These are phyloP conservation scores for Tilletia walkeri DNA, from an alignment of 1,284 basidiomycete genomes.

Conservation along the genomic window DNA sequence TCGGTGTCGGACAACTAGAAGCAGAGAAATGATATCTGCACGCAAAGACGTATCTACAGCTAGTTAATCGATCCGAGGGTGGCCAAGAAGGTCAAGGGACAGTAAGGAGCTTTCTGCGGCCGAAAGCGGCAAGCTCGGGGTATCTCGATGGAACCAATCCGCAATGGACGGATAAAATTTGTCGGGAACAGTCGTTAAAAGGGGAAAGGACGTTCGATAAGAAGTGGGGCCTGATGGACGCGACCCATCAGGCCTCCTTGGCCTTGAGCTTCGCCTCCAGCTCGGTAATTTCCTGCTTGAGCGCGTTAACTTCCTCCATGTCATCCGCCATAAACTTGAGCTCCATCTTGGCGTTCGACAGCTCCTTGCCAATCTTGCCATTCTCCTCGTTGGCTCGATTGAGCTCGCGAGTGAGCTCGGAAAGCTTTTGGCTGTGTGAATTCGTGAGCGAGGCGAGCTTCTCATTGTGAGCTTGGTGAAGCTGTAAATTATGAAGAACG, in stretches of 20 bases:
- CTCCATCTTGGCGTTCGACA: slow-evolving; percentile 36
- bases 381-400: slow-evolving; percentile 27
- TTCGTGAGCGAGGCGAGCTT: slow-evolving; percentile 28
- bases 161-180: no score
- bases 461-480: slow-evolving; percentile 37
- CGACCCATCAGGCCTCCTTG: not conserved
- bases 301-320: slow-evolving; percentile 30
- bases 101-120: no score
- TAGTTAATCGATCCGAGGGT: no score
- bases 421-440: slow-evolving; percentile 32
- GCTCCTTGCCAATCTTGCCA: slow-evolving; percentile 25
- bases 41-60: no score
- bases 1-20: no score
- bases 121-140: no score
- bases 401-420: slow-evolving; percentile 23
- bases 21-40: no score
- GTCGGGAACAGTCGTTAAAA: no score
- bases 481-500: slow-evolving; percentile 8
- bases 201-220: no score
- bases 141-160: no score
- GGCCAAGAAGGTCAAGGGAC: no score
- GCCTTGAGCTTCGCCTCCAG: slow-evolving; percentile 27
- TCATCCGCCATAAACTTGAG: slow-evolving; percentile 29
- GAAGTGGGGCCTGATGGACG: no score
- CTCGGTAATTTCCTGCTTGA: slow-evolving; percentile 29